Base-by-base conservation (phyloP, 2,329 filamentous ascomycete species). In the Lizonia empirigonia region DNA sequence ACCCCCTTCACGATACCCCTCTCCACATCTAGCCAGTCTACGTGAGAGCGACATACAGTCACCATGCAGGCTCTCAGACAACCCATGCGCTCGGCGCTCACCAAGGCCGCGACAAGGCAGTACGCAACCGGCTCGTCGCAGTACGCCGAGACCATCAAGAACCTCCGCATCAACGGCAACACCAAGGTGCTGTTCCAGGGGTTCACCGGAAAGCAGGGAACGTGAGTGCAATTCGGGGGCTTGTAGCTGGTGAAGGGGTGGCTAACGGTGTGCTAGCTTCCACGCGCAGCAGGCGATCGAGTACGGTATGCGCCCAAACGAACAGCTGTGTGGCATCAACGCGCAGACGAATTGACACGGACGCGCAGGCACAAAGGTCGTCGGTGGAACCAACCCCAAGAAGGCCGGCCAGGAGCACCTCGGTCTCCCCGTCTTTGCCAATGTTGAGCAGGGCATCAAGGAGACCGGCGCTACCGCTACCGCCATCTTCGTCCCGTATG, bases 311-410 rank as follows among this genome's bases (percentile, higher is more conserved):
- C 63, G 60, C 61, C 60, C 52, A 58, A 24, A 38, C 52, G 38
- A 55, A 53, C 47, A 42, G 44, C 51, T 45, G 33, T 41, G 46
- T 39, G 45, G 59, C 56, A 59, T 39, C 55, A 23, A 16, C 48
- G 50, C 56, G 59, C 55, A 47, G 15, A 49, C 37, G 56, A 51
- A 67, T 69, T 69, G 67, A 73, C 66, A 55, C 35, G 27, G 30
- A 26, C 50, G 32, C 33, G 35, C 69, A 95, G 91, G 93, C 76
- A 99, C 94, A 69, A 93, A 96, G 76, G 91, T 99, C 64, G 91
- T 99, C 64, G 94, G 94, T 76, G 94, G 94, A 74, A 97, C 93
- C 72, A 97, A 97, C 82, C 94, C 94, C 74, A 97, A 96, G 85
- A 99, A 99, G 83, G 94, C 94, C 63, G 94, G 94, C 72, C 79